These are phyloP conservation scores for Clarireedia homoeocarpa DNA, from an alignment of 2,329 filamentous ascomycete species.

Conservation along the genomic window DNA sequence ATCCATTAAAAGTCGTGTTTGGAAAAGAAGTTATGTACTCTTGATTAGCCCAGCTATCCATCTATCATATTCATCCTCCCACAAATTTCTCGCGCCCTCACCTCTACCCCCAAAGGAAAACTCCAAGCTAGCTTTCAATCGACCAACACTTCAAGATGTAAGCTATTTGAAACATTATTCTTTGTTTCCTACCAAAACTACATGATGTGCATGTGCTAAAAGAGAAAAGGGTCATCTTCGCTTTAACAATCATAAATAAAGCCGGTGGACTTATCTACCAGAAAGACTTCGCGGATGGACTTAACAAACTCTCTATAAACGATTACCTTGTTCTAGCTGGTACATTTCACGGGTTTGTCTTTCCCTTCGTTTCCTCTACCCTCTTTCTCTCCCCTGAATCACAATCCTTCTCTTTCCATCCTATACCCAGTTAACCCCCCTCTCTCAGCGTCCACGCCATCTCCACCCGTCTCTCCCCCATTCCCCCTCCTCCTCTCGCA, in stretches of 20 bases:
- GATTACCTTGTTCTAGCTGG: constrained; percentile 95
- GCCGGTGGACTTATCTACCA: constrained; percentile 95
- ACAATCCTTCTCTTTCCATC: not conserved
- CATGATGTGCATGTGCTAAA: not conserved
- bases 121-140: not conserved
- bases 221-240: constrained; percentile 67
- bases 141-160: not conserved
- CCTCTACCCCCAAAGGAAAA: not conserved
- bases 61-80: no score
- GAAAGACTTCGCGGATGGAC: constrained; percentile 78
- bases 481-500: not conserved
- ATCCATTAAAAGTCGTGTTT: no score
- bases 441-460: constrained; percentile 57
- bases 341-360: constrained; percentile 86
- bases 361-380: constrained; percentile 10
- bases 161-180: not conserved
- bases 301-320: constrained; percentile 86
- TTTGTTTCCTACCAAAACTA: no score
- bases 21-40: no score
- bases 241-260: constrained; percentile 98
- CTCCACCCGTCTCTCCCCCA: constrained; percentile 11
- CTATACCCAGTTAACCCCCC: constrained; percentile 7
- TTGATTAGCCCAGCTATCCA: no score
- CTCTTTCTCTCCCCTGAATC: not conserved
- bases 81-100: no score